Evolutionary conservation across 2,329 filamentous ascomycete genomes (phyloP).

Genomic region (Peltaster fructicola): DNA sequence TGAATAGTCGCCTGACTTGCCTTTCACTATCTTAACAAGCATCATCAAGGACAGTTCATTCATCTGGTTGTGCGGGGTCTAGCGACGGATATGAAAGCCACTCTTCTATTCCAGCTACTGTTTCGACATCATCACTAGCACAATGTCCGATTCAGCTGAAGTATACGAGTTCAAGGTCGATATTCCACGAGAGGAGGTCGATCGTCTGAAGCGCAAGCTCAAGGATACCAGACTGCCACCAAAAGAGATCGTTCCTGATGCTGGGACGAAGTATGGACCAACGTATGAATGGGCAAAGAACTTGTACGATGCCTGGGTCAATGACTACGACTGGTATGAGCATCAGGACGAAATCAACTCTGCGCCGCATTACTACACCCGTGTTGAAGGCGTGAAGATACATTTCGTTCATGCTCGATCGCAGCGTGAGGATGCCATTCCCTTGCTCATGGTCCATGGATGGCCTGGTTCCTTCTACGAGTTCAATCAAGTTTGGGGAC

Average conservation of each 20-base stretch:
- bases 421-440: conserved; percentile 20
- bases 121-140: too few species aligned
- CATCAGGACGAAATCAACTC: conserved; percentile 18
- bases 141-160: conserved; percentile 8
- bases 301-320: conserved; percentile 19
- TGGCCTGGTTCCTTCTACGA: conserved; percentile 31
- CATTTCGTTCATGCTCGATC: conserved; percentile 24
- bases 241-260: conserved; percentile 19
- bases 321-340: conserved; percentile 18
- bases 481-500: conserved; percentile 23
- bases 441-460: conserved; percentile 26
- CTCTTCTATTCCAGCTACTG: too few species aligned
- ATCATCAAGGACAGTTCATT: too few species aligned
- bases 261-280: conserved; percentile 18
- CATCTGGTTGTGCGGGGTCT: too few species aligned
- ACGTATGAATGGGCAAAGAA: conserved; percentile 17
- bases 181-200: conserved; percentile 20
- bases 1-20: too few species aligned
- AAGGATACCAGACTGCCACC: conserved; percentile 18
- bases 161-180: conserved; percentile 18
- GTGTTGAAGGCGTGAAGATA: conserved; percentile 19
- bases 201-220: conserved; percentile 20
- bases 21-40: too few species aligned
- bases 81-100: too few species aligned
- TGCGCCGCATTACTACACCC: conserved; percentile 20